Evolutionary conservation across 2,329 filamentous ascomycete species (phyloP).

Genomic region (Fusarium pseudonygamai): DNA sequence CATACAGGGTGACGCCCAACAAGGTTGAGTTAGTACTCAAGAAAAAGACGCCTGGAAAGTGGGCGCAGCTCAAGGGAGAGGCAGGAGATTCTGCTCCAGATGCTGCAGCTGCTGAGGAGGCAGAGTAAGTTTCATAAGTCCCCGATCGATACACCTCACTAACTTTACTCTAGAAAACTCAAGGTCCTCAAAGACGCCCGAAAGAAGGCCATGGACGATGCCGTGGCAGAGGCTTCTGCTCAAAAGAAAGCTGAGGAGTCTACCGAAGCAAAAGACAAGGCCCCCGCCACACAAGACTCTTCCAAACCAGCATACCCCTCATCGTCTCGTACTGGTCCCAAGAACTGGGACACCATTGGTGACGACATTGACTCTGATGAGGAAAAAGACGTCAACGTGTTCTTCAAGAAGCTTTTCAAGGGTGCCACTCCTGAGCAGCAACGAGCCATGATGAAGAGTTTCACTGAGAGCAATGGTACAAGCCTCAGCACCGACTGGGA

Average conservation of each 20-base stretch:
- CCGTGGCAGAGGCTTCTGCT: neutral
- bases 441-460: conserved; percentile 98
- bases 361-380: conserved; percentile 65
- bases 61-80: conserved; percentile 56
- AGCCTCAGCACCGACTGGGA: conserved; percentile 91
- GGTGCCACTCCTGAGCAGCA: conserved; percentile 79
- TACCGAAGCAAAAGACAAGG: conserved; percentile 18
- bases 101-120: neutral
- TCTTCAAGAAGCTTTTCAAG: conserved; percentile 92
- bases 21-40: conserved; percentile 82
- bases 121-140: conserved; percentile 32
- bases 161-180: conserved; percentile 22
- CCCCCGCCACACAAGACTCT: neutral
- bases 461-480: conserved; percentile 92
- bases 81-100: neutral
- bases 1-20: conserved; percentile 72
- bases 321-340: conserved; percentile 82
- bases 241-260: neutral
- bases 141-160: neutral
- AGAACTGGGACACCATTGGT: conserved; percentile 89
- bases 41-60: conserved; percentile 76
- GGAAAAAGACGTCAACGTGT: conserved; percentile 73
- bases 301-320: conserved; percentile 73
- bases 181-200: conserved; percentile 31
- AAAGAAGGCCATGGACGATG: conserved; percentile 35